Percentiles rank a stretch among this genome's conserved stretches.
phyloP scores from a whole-genome alignment of 1,139 yeast genomes.

The Kurtzmaniella natalensis region DNA sequence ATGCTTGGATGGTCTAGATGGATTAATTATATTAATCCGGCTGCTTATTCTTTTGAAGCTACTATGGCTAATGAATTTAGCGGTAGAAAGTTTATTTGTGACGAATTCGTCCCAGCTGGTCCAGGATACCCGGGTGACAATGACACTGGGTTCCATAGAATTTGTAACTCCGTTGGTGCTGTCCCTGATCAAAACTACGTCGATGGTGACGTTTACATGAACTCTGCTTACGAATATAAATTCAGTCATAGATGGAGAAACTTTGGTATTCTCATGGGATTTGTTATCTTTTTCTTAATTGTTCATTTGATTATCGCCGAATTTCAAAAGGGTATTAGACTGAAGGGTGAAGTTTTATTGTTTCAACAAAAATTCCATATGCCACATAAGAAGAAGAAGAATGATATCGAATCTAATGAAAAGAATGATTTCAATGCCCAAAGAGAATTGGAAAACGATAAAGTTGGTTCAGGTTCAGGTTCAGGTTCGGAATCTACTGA shows the following conservation, averaged over 20 bases:
- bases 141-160: slow-evolving; percentile 32
- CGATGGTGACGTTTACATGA: slow-evolving; percentile 55
- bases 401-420: slow-evolving; percentile 5
- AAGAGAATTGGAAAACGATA: background rate
- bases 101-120: slow-evolving; percentile 21
- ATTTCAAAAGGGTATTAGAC: slow-evolving; percentile 67
- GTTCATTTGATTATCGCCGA: slow-evolving; percentile 59
- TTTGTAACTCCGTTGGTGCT: slow-evolving; percentile 65
- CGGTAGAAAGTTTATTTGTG: slow-evolving; percentile 39
- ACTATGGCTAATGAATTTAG: slow-evolving; percentile 62
- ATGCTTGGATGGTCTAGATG: slow-evolving; percentile 80
- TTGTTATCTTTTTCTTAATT: slow-evolving; percentile 48
- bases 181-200: slow-evolving; percentile 52
- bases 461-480: background rate
- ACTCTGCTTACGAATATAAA: slow-evolving; percentile 41
- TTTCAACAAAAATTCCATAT: slow-evolving; percentile 42
- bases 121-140: slow-evolving; percentile 24
- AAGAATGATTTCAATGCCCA: slow-evolving; percentile 6
- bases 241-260: slow-evolving; percentile 78
- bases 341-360: slow-evolving; percentile 77
- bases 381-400: slow-evolving; percentile 19
- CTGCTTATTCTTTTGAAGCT: slow-evolving; percentile 65
- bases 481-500: background rate
- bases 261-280: slow-evolving; percentile 65
- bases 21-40: slow-evolving; percentile 71